Evolutionary conservation across 257 asterid species (phyloP), one percentile per base, ranked within the genome.

Genomic region (Forsythia suspensa): DNA sequence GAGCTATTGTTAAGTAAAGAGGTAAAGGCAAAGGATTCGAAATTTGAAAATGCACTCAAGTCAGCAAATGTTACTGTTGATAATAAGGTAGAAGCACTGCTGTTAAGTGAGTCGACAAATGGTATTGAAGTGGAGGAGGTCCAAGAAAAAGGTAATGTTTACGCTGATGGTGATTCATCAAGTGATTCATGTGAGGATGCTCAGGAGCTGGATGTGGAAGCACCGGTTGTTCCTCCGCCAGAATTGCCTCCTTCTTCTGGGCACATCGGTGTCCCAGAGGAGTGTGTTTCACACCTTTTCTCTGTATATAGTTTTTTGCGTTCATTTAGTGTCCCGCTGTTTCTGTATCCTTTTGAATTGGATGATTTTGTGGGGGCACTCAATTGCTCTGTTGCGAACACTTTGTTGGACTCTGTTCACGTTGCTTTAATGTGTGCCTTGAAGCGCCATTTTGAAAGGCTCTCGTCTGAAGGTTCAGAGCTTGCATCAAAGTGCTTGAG

Each of bases 341-440:
- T 90, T 80, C 82, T 94, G 79, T 86, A 91, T 85, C 97, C 98
- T 70, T 94, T 94, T 77, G 91, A 82, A 66, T 82, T 94, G 78
- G 96, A 94, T 86, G 97, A 91, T 63, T 92, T 94, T 90, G 98
- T 94, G 87, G 98, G 98, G 59, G 93, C 98, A 43, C 87, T 94
- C 69, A 94, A 89, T 82, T 94, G 93, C 84, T 73, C 87, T 79
- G 84, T 76, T 81, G 89, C 92, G 29, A 94, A 90, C 82, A 88
- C 93, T 59, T 89, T 94, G 88, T 77, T 94, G 89, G 98, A 92
- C 83, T 94, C 94, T 46, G 82, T 92, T 74, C 97, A 94, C 29
- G 92, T 94, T 77, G 90, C 96, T 80, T 88, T 94, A 40, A 76
- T 94, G 93, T 88, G 86, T 77, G 86, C 76, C 37, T 82, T 94